Base-by-base conservation (phyloP, 2,329 filamentous ascomycete genomes). In the Aspergillus sp. region DNA sequence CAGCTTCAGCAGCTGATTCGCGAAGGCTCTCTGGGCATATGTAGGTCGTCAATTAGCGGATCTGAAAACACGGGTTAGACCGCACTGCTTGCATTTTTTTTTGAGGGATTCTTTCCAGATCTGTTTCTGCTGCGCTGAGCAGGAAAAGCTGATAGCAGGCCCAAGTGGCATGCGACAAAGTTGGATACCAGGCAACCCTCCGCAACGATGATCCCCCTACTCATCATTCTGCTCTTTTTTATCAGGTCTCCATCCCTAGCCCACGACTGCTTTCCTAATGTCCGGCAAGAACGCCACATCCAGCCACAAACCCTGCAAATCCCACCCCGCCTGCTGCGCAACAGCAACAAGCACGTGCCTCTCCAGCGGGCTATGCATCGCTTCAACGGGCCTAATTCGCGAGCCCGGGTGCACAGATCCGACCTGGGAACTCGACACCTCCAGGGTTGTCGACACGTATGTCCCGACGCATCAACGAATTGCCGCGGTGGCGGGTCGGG, bases 351-450 rank as follows among this genome's bases (percentile, higher is more conserved):
- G 25, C 23, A 51, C 30, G 11, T 58, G 38, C 13, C 31, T 58
- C 4, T 1, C n/a, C n/a, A 3, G 13, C 22, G 38, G 48, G 13
- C 56, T 58, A 13, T 58, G 56, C 38, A 48, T 58, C 34, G 25
- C 47, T 3, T 7, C 9, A 8, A 53, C 46, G 38, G 19, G 23
- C n/a, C 56, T 52, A 4, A 46, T 58, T 3, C 52, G 46, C 47
- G 25, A 15, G 31, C 15, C 31, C n/a, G 56, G 31, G 48, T 58
- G 56, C 38, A 58, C 34, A 1, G 56, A 58, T n/a, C 13, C 22
- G 2, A 58, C 48, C 48, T 58, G 56, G 56, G 13, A 28, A 13
- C 43, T 34, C 3, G 9, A 19, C 19, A 19, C 19, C 19, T 19
- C 19, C 19, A 15, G 34, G 56, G 31, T 8, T 58, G 56, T 6